Evolutionary conservation across 2,329 filamentous ascomycete genomes (phyloP), one percentile per base, ranked within the genome.

Genomic region (Tetracladium maxilliforme): DNA sequence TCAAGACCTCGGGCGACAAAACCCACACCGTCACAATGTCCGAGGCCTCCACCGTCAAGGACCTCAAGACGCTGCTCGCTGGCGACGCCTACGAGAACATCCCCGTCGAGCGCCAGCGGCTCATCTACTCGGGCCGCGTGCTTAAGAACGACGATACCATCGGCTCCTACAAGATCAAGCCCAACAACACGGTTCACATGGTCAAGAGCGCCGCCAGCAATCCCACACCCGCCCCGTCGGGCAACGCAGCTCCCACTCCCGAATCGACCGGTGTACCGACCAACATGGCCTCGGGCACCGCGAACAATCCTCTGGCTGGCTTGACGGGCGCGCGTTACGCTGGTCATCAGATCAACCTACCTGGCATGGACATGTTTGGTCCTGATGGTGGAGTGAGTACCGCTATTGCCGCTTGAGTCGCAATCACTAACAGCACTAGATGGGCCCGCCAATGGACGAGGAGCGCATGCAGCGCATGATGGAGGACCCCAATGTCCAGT

Each of bases 141-240:
- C 72, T 98, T 58, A 98, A 95, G 61, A 90, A 98, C 49, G 72
- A 78, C 30, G 87, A 98, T 41, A 75, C 79, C 0, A 58, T 98
- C 21, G 71, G 65, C 35, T 70, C 71, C 29, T 92, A 92, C 60
- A 95, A 94, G 62, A 86, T 98, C 52, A 94, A 94, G 63, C 66
- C 82, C 36, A 84, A 86, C 35, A 90, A 95, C 52, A 95, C 87
- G 11, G 73, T 98, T 39, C 90, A 98, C 51, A 69, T 98, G 42
- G 90, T 98, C 42, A 94, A 92, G 62, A 92, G 84, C 47, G 87
- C 90, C 22, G 80, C 81, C 32, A 94, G 86, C 64, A 93, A 92
- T 42, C n/a, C n/a, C n/a, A n/a, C n/a, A n/a, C n/a, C n/a, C n/a
- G n/a, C n/a, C n/a, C n/a, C n/a, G n/a, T n/a, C n/a, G n/a, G n/a